Evolutionary conservation across 2,329 filamentous ascomycete species (phyloP), one percentile per base, ranked within the genome.

Genomic region (Arthrobotrys iridis): DNA sequence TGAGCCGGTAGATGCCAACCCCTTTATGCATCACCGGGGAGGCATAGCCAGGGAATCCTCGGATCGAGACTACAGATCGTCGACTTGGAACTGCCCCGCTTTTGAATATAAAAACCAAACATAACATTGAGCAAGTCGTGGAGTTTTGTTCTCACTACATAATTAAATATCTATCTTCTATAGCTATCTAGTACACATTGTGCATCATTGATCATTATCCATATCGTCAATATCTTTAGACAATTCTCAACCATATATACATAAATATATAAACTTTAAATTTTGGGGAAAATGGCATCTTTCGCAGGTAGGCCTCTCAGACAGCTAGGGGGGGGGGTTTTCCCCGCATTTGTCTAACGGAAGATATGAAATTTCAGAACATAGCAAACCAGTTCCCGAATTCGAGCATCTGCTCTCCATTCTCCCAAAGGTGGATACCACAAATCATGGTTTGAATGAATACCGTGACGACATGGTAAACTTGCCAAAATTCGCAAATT

Each of bases 301-400:
- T 70, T 33, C 43, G 43, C 65, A 41, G 30, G 65, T 70, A 22
- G 50, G 52, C 20, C 13, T 43, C 22, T 8, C 8, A 3, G 18
- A 24, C n/a, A n/a, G n/a, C n/a, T n/a, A n/a, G n/a, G n/a, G n/a
- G n/a, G n/a, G n/a, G n/a, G n/a, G n/a, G n/a, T n/a, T 26, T 52
- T 28, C 30, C 5, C 4, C 10, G 4, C 22, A 13, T 15, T 35
- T n/a, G n/a, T 37, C 5, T 59, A 67, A 48, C 41, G n/a, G n/a
- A n/a, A n/a, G n/a, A n/a, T n/a, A 37, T 18, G 22, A 1, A 66
- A 33, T 58, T 40, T 15, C 37, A 74, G 70, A 74, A 40, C 46
- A 60, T 28, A 67, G 70, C 22, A 60, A 62, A 33, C 60, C 60
- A 7, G 55, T 22, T 3, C 41, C 52, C 1, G 70, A 74, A 41